Evolutionary conservation across 1,139 yeast genomes (phyloP).

Genomic region (Taphrina pruni): DNA sequence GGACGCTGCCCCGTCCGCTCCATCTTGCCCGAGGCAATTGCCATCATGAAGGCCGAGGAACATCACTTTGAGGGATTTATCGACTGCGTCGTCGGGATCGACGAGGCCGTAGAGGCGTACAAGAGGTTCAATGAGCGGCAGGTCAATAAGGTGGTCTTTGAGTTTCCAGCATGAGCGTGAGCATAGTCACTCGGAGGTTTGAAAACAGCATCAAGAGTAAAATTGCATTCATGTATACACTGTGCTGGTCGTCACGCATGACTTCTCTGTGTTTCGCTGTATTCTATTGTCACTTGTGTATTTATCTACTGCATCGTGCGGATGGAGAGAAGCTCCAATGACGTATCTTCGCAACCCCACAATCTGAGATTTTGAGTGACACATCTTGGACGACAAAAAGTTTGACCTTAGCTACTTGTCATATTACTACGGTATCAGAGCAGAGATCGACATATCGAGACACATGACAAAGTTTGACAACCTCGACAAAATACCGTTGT

Average conservation of each 20-base stretch:
- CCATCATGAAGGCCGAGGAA: slow-evolving; percentile 58
- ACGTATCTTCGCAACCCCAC: slow-evolving; percentile 1
- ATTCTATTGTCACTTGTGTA: too few relatives aligned
- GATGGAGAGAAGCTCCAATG: neutral
- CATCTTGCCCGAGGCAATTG: slow-evolving; percentile 61
- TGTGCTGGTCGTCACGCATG: too few relatives aligned
- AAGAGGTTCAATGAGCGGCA: slow-evolving; percentile 61
- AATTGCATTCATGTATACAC: too few relatives aligned
- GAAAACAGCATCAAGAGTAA: too few relatives aligned
- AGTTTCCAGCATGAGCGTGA: slow-evolving; percentile 6
- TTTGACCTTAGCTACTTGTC: too few relatives aligned
- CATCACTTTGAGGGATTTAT: slow-evolving; percentile 59
- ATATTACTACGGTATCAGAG: too few relatives aligned
- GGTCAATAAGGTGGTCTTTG: slow-evolving; percentile 64
- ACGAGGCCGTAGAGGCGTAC: slow-evolving; percentile 59
- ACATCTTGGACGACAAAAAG: neutral
- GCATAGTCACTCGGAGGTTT: too few relatives aligned
- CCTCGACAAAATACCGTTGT: slow-evolving; percentile 11
- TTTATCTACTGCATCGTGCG: too few relatives aligned
- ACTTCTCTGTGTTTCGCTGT: too few relatives aligned
- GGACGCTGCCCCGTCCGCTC: slow-evolving; percentile 71
- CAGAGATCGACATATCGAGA: neutral
- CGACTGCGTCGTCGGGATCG: slow-evolving; percentile 52
- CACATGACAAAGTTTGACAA: slow-evolving; percentile 1
- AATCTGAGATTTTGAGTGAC: neutral